Base-by-base conservation (phyloP, 495 filamentous ascomycete species). In the Neurospora discreta region DNA sequence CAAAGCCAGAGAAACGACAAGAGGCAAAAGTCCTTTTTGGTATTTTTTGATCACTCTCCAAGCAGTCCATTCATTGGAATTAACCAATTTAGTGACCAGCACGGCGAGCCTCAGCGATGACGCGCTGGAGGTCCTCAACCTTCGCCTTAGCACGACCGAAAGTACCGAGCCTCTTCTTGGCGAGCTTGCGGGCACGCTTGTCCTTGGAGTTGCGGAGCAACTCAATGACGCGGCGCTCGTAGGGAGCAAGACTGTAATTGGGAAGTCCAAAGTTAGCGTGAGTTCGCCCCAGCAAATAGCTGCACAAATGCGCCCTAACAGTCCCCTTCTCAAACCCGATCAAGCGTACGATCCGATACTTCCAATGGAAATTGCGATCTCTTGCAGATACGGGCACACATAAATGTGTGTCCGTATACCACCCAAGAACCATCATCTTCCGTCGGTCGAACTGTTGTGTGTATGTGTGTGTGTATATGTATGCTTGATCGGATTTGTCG, bases 121-220 rank as follows among this genome's bases (percentile, higher is more conserved):
- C 92, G 78, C 92, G 89, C 85, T 93, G 91, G 86, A 99, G 92
- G 87, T 97, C 94, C 82, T 99, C 95, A 75, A 98, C 95, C 93
- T 98, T 98, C 80, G 88, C 88, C 95, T 99, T 99, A 77, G 94
- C 95, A 80, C 95, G 94, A 78, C 90, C 90, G 85, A 97, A 98
- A 78, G 95, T 98, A 79, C 95, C 95, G 87, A 99, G 94, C 85
- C 95, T 89, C 91, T 97, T 98, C 95, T 99, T 99, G 76, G 95
- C 95, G 80, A 97, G 91, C 90, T 98, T 98, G 75, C 95, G 88
- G 74, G 95, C 95, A 85, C 95, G 93, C 92, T 99, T 99, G 85
- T 99, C 95, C 87, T 97, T 97, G 87, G 90, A 90, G 89, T 98
- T 99, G 77, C 95, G 93, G 82, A 99, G 90, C 76, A 99, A 88